phyloP scores from a whole-genome alignment of 2,329 filamentous ascomycete genomes.

The Claviceps lovelessii region DNA sequence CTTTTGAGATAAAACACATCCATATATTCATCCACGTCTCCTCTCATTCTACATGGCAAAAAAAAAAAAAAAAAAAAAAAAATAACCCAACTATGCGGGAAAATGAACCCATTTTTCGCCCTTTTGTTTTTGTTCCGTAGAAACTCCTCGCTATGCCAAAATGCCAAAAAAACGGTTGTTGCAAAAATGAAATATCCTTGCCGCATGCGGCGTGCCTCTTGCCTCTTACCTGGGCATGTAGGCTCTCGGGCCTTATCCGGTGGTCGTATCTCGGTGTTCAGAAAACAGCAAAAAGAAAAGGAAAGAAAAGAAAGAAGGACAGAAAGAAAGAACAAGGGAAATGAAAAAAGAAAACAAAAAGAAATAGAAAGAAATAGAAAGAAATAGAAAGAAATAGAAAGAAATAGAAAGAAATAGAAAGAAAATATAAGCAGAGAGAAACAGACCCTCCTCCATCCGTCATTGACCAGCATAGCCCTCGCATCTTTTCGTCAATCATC shows the following conservation, averaged over 20 bases:
- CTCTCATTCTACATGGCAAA: background rate
- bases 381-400: no score
- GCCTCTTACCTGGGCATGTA: no score
- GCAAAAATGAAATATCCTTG: background rate
- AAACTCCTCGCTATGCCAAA: slow-evolving; percentile 3
- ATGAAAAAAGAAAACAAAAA: slow-evolving; percentile 3
- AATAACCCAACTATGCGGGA: background rate
- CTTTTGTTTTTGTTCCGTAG: background rate
- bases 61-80: background rate
- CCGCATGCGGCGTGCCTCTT: background rate
- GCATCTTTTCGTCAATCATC: slow-evolving; percentile 21
- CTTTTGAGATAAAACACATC: background rate
- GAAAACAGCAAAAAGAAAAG: background rate
- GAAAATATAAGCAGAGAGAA: no score
- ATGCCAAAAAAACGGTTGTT: no score
- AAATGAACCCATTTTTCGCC: background rate
- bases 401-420: background rate
- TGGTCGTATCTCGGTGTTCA: background rate
- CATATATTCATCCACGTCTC: background rate
- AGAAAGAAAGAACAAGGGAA: background rate
- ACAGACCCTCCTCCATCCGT: background rate
- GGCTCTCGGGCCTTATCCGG: no score
- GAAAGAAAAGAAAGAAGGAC: background rate
- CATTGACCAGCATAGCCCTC: background rate
- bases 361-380: no score